Percentiles rank a stretch among this genome's conserved stretches.
phyloP scores from a whole-genome alignment of 2,329 filamentous ascomycete genomes.

The Paraphoma chrysanthemicola region DNA sequence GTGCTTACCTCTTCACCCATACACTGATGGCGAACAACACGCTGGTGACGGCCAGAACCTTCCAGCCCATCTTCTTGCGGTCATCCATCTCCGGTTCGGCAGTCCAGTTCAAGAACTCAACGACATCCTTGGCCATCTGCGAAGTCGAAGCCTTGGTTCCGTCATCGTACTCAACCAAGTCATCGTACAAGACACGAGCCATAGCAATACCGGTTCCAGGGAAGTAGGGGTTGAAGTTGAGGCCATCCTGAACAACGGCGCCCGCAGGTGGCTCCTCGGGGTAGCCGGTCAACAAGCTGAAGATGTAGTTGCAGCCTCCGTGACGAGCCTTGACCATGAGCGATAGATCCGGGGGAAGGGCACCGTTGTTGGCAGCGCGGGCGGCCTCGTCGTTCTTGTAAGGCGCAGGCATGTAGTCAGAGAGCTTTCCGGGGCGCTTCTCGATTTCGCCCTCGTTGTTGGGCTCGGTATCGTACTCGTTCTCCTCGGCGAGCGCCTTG shows the following conservation, averaged over 20 bases:
- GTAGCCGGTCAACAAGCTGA: conserved; percentile 94
- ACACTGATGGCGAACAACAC: conserved; percentile 86
- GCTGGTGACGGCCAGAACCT: conserved; percentile 83
- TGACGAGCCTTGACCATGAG: conserved; percentile 98
- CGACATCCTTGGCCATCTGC: conserved; percentile 99
- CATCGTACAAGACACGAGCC: conserved; percentile 98
- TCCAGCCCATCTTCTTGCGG: conserved; percentile 99
- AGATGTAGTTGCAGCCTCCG: conserved; percentile 98
- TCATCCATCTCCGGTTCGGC: conserved; percentile 99
- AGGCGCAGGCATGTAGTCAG: conserved; percentile 91
- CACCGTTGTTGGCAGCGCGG: conserved; percentile 97
- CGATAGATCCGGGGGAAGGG: conserved; percentile 94
- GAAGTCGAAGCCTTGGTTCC: conserved; percentile 92
- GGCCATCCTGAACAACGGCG: conserved; percentile 80
- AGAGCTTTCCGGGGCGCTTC: conserved; percentile 98
- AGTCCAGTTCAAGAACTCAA: conserved; percentile 99
- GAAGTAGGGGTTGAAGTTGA: conserved; percentile 99
- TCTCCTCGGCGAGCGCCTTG: conserved; percentile 95
- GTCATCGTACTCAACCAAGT: conserved; percentile 97
- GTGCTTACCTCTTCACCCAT: conserved; percentile 84
- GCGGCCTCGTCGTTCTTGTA: conserved; percentile 99
- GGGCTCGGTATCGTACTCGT: conserved; percentile 98
- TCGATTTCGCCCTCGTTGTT: conserved; percentile 98
- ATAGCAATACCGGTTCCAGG: conserved; percentile 98
- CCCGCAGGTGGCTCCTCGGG: conserved; percentile 95